Percentiles rank a stretch among this genome's conserved stretches.
phyloP scores from a whole-genome alignment of 306 rosid genomes.

The Prunus fruticosa region DNA sequence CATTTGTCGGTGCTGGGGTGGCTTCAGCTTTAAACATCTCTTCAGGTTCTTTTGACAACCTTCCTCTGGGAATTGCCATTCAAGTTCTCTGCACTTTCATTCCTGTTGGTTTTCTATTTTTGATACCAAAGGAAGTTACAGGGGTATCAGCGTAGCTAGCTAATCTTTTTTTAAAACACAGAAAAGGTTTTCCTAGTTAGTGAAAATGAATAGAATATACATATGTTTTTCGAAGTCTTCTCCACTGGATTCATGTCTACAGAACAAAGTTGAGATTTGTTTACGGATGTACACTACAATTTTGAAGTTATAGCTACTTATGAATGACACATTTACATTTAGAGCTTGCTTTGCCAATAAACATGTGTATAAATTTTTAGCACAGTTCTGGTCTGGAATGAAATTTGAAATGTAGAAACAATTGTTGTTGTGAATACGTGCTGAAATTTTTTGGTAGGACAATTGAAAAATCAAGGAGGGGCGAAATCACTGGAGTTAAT shows the following conservation, averaged over 20 bases:
- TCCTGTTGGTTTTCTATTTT: conserved; percentile 68
- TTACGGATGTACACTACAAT: conserved; percentile 23
- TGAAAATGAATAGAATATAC: not conserved
- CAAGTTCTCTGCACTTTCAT: conserved; percentile 65
- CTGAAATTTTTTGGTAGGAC: too few relatives aligned
- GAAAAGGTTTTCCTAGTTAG: not conserved
- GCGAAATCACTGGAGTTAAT: too few relatives aligned
- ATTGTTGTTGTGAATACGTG: too few relatives aligned
- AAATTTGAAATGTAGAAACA: conserved; percentile 1
- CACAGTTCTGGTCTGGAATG: conserved; percentile 15
- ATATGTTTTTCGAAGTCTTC: not conserved
- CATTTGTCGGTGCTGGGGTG: conserved; percentile 70
- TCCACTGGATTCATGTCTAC: not conserved
- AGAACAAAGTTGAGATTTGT: conserved; percentile 16
- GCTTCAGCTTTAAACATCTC: conserved; percentile 67
- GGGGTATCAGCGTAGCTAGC: conserved; percentile 55
- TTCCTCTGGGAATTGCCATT: conserved; percentile 51
- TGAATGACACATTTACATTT: not conserved
- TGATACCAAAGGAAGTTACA: conserved; percentile 84
- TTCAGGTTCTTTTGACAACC: conserved; percentile 82
- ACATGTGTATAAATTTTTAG: conserved; percentile 9
- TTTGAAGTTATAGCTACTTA: conserved; percentile 5
- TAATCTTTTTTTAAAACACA: not conserved
- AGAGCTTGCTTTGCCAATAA: conserved; percentile 16
- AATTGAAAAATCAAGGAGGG: too few relatives aligned